Conservation (phyloP, 192 early-diverging fungal genomes). For the Backusella westeae region DNA sequence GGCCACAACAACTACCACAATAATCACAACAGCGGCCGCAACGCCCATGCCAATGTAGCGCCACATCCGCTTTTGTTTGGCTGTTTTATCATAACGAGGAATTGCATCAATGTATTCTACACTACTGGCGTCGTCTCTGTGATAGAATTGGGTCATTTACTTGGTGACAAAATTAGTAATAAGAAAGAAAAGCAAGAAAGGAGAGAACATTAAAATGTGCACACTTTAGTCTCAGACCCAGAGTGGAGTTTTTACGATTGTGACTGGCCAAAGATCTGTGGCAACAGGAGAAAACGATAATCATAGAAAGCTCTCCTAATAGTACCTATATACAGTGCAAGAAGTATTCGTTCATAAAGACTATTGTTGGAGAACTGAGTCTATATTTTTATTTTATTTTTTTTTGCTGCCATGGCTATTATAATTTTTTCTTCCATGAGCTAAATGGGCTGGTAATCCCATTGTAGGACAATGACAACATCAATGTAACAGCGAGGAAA, state of each 20-base stretch:
- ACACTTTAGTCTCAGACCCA: background rate
- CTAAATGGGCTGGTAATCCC: background rate
- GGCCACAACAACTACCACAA: slow-evolving; percentile 18
- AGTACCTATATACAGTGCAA: background rate
- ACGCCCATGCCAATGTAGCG: slow-evolving; percentile 4
- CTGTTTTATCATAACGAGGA: background rate
- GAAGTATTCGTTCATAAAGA: background rate
- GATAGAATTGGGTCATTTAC: background rate
- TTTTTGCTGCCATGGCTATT: background rate
- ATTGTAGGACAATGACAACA: background rate
- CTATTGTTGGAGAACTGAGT: background rate
- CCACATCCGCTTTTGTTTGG: slow-evolving; percentile 6
- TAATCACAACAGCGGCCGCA: background rate
- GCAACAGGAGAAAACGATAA: background rate
- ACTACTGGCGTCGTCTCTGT: background rate
- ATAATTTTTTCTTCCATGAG: background rate
- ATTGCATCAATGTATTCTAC: slow-evolving; percentile 5
- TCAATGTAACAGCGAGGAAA: background rate
- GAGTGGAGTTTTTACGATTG: background rate
- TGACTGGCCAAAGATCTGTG: background rate
- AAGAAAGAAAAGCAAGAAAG: background rate
- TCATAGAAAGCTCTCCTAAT: background rate
- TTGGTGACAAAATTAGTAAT: background rate
- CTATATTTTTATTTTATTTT: background rate
- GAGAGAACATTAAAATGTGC: background rate